Evolutionary conservation across 2,329 filamentous ascomycete genomes (phyloP), one percentile per base, ranked within the genome.

Genomic region (Venturia pyrina): DNA sequence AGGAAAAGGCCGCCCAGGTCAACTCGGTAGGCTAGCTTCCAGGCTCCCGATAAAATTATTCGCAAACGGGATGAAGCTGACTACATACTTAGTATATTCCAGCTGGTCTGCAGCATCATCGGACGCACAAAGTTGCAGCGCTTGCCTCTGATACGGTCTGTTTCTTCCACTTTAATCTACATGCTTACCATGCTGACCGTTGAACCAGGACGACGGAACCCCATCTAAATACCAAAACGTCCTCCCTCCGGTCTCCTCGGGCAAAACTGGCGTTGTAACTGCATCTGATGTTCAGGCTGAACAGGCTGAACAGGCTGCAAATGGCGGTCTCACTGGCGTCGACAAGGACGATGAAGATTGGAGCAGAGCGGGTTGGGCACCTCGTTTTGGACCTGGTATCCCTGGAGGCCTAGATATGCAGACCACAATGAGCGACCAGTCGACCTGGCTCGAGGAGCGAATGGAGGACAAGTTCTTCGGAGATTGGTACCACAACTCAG

Each of bases 401-500:
- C 85, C 85, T 1, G 75, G 73, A n/a, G 82, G 76, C 73, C 75
- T 65, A 74, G 76, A 81, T 3, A 79, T 79, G 15, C 87, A 89
- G 66, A 76, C 76, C 59, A 91, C 86, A 67, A 75, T 96, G 72
- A 82, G 95, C 48, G 93, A 99, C 73, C 93, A 97, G 75, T 86
- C 92, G 72, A 96, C 92, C 1, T 90, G 88, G 80, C 76, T 98
- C 32, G 96, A 99, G 74, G 84, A 87, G 67, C 88, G 88, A 75
- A 78, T 99, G 44, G 87, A 93, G 53, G 93, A 98, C 74, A 90
- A 90, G 74, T 91, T 96, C 76, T 99, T 90, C 75, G 95, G 95
- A 74, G 92, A 98, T 75, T 99, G 95, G 95, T 99, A 98, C 76
- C 93, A 99, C 77, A 99, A 99, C 76, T 87, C 93, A 2, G 95